Evolutionary conservation across 805 yeast species (phyloP).

Genomic region (Lipomyces orientalis): DNA sequence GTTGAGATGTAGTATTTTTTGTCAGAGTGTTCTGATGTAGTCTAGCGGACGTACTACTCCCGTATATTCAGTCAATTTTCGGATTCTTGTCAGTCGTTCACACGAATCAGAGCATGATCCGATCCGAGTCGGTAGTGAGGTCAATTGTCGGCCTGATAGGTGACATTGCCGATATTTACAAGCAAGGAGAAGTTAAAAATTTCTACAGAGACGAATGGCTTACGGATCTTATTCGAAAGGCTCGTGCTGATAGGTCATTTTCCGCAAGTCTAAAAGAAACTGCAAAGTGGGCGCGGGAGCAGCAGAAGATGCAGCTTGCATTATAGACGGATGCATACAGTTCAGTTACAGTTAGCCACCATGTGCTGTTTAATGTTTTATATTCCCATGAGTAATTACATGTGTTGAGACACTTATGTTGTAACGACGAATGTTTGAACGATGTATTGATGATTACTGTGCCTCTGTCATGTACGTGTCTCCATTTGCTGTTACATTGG

Average conservation of each 20-base stretch:
- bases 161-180: constrained; percentile 86
- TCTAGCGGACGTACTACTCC: constrained; percentile 61
- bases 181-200: constrained; percentile 72
- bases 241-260: constrained; percentile 67
- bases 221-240: constrained; percentile 71
- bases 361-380: not conserved
- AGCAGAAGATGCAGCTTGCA: constrained; percentile 52
- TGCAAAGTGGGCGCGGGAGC: constrained; percentile 98
- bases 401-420: not conserved
- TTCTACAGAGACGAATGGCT: constrained; percentile 80
- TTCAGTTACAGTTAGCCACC: not conserved
- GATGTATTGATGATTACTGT: constrained; percentile 1
- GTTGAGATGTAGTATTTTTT: not conserved
- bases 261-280: constrained; percentile 77
- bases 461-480: not conserved
- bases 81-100: constrained; percentile 66
- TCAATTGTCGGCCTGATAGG: constrained; percentile 91
- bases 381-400: not conserved
- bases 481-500: not conserved
- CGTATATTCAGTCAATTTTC: constrained; percentile 72
- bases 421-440: not conserved
- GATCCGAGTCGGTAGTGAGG: constrained; percentile 74
- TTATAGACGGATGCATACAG: constrained; percentile 33
- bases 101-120: constrained; percentile 62
- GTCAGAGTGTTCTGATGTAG: not conserved